phyloP scores from a whole-genome alignment of 1,284 basidiomycete species.

The Tilletia caries region DNA sequence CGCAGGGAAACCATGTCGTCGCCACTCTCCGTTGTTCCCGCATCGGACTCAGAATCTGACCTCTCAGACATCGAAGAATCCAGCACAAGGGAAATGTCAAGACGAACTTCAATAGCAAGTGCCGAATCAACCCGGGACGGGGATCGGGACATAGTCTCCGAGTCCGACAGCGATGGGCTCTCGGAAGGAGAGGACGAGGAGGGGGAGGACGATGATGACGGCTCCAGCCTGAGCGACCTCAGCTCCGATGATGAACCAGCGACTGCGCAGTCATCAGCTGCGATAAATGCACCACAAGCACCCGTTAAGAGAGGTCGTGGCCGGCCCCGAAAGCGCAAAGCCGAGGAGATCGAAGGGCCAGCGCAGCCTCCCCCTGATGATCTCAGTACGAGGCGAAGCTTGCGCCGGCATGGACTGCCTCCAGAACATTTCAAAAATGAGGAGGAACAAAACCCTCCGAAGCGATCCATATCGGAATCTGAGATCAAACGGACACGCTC shows the following conservation, averaged over 20 bases:
- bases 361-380: too few relatives aligned
- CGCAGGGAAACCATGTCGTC: too few relatives aligned
- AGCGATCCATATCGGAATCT: neutral
- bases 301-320: too few relatives aligned
- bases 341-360: neutral
- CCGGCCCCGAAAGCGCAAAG: neutral
- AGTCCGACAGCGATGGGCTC: too few relatives aligned
- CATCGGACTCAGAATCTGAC: neutral
- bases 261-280: neutral
- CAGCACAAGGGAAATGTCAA: too few relatives aligned
- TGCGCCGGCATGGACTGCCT: neutral
- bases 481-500: neutral
- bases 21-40: neutral
- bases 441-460: neutral
- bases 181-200: too few relatives aligned
- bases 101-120: too few relatives aligned
- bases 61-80: neutral
- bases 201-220: neutral
- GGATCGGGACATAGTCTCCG: too few relatives aligned
- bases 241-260: neutral
- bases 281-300: too few relatives aligned
- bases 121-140: too few relatives aligned
- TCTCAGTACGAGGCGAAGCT: neutral
- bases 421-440: neutral
- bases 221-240: neutral